These are phyloP conservation scores for Xylariales sp. DNA, from an alignment of 2,329 filamentous ascomycete genomes.

Conservation along the genomic window DNA sequence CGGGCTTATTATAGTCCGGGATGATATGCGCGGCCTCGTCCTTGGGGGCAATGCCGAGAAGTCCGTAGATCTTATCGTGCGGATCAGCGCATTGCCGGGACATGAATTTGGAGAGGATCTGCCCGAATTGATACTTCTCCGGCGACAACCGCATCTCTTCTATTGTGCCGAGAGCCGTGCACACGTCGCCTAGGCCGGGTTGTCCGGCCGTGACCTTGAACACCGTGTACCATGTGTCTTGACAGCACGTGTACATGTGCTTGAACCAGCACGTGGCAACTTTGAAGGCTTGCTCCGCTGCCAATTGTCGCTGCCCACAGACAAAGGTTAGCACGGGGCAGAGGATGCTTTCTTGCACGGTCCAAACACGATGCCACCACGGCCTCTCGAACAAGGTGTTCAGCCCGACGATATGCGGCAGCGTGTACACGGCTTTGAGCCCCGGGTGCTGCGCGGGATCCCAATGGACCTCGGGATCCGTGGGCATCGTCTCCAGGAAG, in stretches of 20 bases:
- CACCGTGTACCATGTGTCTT: neutral
- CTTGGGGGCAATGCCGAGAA: neutral
- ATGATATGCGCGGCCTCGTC: neutral
- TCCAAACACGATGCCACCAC: slow-evolving; percentile 5
- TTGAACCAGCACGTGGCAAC: neutral
- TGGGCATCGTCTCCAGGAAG: neutral
- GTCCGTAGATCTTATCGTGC: slow-evolving; percentile 1
- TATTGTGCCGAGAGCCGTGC: neutral
- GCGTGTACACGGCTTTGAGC: neutral
- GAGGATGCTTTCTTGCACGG: neutral
- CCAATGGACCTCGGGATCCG: neutral
- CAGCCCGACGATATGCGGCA: neutral
- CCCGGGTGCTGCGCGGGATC: neutral
- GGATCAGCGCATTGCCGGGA: neutral
- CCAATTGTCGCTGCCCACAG: neutral
- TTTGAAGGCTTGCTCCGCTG: neutral
- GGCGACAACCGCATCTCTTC: neutral
- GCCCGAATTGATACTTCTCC: neutral
- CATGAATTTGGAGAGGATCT: slow-evolving; percentile 6
- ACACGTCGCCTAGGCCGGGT: neutral
- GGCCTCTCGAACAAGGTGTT: neutral
- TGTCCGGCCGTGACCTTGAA: neutral
- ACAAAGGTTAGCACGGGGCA: neutral
- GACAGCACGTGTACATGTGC: neutral
- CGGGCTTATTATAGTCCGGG: neutral